Evolutionary conservation across 257 asterid genomes (phyloP).

Genomic region (Eucommia ulmoides): DNA sequence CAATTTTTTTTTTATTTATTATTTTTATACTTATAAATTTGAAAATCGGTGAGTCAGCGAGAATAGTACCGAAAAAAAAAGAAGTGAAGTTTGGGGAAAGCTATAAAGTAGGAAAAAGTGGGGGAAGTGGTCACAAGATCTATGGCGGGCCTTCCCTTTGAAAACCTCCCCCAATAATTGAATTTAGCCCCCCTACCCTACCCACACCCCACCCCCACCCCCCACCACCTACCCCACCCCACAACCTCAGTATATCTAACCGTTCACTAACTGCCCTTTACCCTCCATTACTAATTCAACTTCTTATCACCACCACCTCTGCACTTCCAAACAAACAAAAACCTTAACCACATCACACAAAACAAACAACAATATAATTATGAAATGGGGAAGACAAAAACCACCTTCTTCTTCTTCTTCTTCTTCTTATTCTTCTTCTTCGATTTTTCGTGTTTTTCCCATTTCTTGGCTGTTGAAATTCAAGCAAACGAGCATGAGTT

Average conservation of each 20-base stretch:
- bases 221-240: no score
- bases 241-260: no score
- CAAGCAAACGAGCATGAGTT: slow-evolving; percentile 24
- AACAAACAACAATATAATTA: slow-evolving; percentile 12
- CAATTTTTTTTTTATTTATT: no score
- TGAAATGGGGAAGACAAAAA: slow-evolving; percentile 55
- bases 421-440: slow-evolving; percentile 21
- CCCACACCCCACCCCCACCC: no score
- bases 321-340: slow-evolving; percentile 4
- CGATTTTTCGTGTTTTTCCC: slow-evolving; percentile 40
- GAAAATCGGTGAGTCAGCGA: no score
- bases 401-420: slow-evolving; percentile 22
- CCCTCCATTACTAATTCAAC: no score
- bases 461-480: slow-evolving; percentile 58
- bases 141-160: slow-evolving; percentile 67
- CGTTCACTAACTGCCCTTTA: no score
- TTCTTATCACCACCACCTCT: slow-evolving; percentile 4
- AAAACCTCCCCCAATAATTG: slow-evolving; percentile 28
- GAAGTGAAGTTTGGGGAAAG: no score
- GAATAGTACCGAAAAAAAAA: no score
- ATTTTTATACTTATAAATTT: no score
- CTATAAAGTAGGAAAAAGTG: slow-evolving; percentile 31
- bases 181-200: no score
- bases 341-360: slow-evolving; percentile 5
- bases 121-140: slow-evolving; percentile 61